These are phyloP conservation scores for Saccharomycopsis lassenensis DNA, from an alignment of 805 yeast genomes.

Conservation along the genomic window DNA sequence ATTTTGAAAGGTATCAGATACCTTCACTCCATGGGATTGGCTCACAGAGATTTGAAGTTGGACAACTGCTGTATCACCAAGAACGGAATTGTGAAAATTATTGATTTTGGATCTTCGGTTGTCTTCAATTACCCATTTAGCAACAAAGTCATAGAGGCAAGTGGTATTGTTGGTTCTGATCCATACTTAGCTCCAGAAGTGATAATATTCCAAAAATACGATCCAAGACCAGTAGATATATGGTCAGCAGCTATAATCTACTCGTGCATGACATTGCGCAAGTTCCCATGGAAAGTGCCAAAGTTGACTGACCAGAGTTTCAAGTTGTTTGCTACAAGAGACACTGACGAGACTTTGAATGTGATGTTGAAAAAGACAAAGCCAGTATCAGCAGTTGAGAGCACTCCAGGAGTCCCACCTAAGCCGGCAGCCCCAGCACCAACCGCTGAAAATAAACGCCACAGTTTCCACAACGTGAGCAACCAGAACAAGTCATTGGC, in stretches of 20 bases:
- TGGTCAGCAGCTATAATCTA: conserved; percentile 90
- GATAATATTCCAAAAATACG: conserved; percentile 69
- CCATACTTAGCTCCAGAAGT: conserved; percentile 92
- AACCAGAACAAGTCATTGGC: neutral
- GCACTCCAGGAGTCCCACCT: neutral
- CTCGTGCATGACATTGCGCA: conserved; percentile 84
- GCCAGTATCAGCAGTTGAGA: conserved; percentile 27
- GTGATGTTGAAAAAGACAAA: conserved; percentile 48
- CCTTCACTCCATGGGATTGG: conserved; percentile 73
- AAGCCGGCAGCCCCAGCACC: conserved; percentile 4
- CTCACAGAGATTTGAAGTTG: conserved; percentile 84
- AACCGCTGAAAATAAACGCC: conserved; percentile 22
- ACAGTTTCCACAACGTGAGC: conserved; percentile 6
- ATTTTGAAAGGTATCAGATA: conserved; percentile 71
- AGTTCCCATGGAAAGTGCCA: conserved; percentile 94
- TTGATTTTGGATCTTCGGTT: conserved; percentile 90
- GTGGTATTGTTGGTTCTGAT: conserved; percentile 81
- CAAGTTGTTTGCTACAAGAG: conserved; percentile 68
- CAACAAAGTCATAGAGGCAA: conserved; percentile 59
- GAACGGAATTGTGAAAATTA: conserved; percentile 78
- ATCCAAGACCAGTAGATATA: conserved; percentile 87
- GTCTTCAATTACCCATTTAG: conserved; percentile 83
- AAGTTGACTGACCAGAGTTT: conserved; percentile 71
- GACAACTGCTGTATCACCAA: conserved; percentile 85
- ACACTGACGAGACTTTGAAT: conserved; percentile 55